These are phyloP conservation scores for Filobasidium wieringae DNA, from an alignment of 768 basidiomycete genomes.

Conservation along the genomic window DNA sequence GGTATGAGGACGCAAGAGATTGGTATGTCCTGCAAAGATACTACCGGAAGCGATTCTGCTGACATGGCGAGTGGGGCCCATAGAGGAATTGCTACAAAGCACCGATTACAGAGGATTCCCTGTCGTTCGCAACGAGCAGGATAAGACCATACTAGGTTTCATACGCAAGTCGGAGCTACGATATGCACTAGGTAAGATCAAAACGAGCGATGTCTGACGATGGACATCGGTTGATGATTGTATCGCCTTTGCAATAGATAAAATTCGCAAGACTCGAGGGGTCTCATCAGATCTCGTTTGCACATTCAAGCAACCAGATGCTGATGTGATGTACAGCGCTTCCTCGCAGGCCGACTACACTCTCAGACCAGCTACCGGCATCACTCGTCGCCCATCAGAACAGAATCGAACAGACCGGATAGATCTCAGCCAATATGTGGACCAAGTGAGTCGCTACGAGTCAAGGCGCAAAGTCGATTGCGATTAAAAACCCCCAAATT, in stretches of 20 bases:
- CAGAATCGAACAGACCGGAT: conserved; percentile 28
- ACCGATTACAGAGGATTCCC: conserved; percentile 86
- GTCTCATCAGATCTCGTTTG: conserved; percentile 58
- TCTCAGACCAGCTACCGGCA: too few species aligned
- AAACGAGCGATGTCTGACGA: neutral
- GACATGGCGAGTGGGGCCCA: neutral
- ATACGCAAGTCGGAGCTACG: conserved; percentile 74
- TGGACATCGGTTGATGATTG: neutral
- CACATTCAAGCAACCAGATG: conserved; percentile 46
- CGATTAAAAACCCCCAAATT: neutral
- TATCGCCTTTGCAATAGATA: conserved; percentile 46
- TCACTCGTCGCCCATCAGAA: neutral
- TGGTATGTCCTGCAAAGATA: conserved; percentile 47
- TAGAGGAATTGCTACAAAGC: conserved; percentile 59
- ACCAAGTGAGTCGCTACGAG: conserved; percentile 53
- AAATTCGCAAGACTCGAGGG: conserved; percentile 51
- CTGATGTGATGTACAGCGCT: too few species aligned
- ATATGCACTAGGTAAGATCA: conserved; percentile 62
- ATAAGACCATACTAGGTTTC: conserved; percentile 62
- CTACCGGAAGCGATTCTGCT: neutral
- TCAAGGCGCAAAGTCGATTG: too few species aligned
- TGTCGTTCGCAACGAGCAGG: conserved; percentile 55
- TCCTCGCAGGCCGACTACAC: too few species aligned
- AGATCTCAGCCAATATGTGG: conserved; percentile 71
- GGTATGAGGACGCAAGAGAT: conserved; percentile 69